A percentile compares a stretch with the other conserved stretches of the same genome.
Evolutionary conservation across 1,139 yeast genomes (phyloP).

Genomic region (Magnusiomyces suaveolens): DNA sequence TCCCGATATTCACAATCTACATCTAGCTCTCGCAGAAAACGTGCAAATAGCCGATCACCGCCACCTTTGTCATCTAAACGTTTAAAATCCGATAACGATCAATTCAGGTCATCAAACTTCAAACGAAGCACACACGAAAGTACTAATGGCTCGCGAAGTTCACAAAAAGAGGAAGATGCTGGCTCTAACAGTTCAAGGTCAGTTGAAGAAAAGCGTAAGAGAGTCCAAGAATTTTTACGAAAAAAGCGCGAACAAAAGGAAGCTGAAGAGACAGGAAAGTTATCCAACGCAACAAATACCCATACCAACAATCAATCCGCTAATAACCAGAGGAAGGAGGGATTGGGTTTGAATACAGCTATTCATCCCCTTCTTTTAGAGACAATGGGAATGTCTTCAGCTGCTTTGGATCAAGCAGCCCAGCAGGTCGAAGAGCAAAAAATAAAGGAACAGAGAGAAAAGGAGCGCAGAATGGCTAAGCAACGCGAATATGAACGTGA

Average conservation of each 20-base stretch:
- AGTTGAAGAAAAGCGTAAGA: neutral
- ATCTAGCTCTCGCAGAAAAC: neutral
- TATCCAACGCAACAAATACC: neutral
- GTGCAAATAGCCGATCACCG: conserved; percentile 1
- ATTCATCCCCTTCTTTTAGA: conserved; percentile 49
- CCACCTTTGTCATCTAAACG: neutral
- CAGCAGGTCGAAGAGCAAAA: conserved; percentile 23
- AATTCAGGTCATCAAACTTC: neutral
- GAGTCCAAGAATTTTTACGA: neutral
- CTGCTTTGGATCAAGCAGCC: neutral
- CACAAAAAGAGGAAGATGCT: conserved; percentile 1
- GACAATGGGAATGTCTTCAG: conserved; percentile 5
- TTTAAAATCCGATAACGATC: neutral
- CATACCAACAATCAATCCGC: neutral
- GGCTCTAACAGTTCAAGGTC: too few relatives aligned
- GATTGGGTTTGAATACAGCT: conserved; percentile 43
- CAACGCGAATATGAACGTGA: conserved; percentile 3
- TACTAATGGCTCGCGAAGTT: neutral
- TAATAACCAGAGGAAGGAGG: conserved; percentile 10
- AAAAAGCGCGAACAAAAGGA: neutral
- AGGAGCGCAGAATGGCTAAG: conserved; percentile 14
- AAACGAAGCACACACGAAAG: too few relatives aligned
- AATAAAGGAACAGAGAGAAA: conserved; percentile 21
- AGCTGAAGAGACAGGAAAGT: neutral
- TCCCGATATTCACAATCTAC: neutral